Evolutionary conservation across 1,284 basidiomycete genomes (phyloP).

Genomic region (Pterulicium gracile): DNA sequence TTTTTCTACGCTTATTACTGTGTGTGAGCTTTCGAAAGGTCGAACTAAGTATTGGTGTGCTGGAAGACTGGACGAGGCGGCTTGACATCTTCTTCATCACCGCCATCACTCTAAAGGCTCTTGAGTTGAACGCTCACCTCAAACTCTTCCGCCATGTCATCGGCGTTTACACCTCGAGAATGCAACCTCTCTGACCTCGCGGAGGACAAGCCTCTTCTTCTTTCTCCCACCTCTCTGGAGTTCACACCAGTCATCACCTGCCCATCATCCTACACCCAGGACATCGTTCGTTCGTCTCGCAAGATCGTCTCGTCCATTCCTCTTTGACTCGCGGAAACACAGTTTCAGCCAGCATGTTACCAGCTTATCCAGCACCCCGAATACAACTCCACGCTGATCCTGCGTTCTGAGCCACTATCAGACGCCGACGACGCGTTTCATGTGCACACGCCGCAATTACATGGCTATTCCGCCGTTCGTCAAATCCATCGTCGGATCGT

Average conservation of each 20-base stretch:
- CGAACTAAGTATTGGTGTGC: too few species aligned
- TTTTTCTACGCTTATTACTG: background rate
- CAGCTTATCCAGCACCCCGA: constrained; percentile 73
- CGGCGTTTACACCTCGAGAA: background rate
- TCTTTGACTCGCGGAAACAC: background rate
- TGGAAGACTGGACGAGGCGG: too few species aligned
- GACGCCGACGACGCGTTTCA: constrained; percentile 31
- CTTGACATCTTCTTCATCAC: too few species aligned
- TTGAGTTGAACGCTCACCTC: too few species aligned
- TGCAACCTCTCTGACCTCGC: background rate
- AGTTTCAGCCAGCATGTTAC: constrained; percentile 57
- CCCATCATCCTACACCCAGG: background rate
- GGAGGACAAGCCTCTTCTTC: background rate
- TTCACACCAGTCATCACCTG: constrained; percentile 1
- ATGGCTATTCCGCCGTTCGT: constrained; percentile 27
- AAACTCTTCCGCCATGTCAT: background rate
- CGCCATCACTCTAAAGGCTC: too few species aligned
- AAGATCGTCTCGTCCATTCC: background rate
- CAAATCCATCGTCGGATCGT: constrained; percentile 54
- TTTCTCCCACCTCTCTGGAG: background rate
- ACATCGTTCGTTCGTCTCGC: constrained; percentile 1
- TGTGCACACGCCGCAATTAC: constrained; percentile 25
- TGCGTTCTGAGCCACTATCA: constrained; percentile 57
- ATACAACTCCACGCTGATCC: constrained; percentile 74
- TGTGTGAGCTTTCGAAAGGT: background rate